phyloP scores from a whole-genome alignment of 2,329 filamentous ascomycete species.

The Aureobasidium sp. region DNA sequence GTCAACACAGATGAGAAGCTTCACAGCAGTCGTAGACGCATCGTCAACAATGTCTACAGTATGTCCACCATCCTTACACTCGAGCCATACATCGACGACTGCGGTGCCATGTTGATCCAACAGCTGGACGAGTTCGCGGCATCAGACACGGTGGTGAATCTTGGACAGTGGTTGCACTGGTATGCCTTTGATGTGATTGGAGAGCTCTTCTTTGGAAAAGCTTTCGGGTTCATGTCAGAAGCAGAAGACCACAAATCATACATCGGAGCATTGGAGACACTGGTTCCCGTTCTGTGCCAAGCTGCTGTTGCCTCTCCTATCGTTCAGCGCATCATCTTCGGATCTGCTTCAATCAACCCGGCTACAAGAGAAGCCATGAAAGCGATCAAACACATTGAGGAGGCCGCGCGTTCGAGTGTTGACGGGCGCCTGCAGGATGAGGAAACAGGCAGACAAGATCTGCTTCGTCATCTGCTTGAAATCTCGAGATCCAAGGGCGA shows the following conservation, averaged over 20 bases:
- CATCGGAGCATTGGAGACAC: background rate
- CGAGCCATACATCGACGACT: conserved; percentile 21
- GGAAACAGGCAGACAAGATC: conserved; percentile 20
- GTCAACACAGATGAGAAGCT: conserved; percentile 26
- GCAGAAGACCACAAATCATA: background rate
- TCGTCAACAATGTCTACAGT: conserved; percentile 32
- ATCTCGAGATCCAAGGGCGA: background rate
- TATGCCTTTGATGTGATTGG: conserved; percentile 35
- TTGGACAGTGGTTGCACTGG: conserved; percentile 25
- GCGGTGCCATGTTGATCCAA: conserved; percentile 19
- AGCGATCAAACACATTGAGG: background rate
- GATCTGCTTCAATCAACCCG: background rate
- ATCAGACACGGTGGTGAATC: conserved; percentile 18
- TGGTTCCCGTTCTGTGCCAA: background rate
- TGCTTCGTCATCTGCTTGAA: conserved; percentile 15
- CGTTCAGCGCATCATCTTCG: background rate
- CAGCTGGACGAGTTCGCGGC: conserved; percentile 18
- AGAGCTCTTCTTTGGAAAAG: conserved; percentile 33
- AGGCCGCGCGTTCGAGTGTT: conserved; percentile 17
- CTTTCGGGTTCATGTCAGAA: conserved; percentile 29
- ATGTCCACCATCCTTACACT: conserved; percentile 32
- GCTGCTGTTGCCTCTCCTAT: background rate
- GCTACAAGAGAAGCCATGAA: background rate
- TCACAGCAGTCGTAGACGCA: conserved; percentile 31
- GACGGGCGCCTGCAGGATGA: conserved; percentile 26